Evolutionary conservation across 768 basidiomycete genomes (phyloP), one percentile per base, ranked within the genome.

Genomic region (Paxillus involutus): DNA sequence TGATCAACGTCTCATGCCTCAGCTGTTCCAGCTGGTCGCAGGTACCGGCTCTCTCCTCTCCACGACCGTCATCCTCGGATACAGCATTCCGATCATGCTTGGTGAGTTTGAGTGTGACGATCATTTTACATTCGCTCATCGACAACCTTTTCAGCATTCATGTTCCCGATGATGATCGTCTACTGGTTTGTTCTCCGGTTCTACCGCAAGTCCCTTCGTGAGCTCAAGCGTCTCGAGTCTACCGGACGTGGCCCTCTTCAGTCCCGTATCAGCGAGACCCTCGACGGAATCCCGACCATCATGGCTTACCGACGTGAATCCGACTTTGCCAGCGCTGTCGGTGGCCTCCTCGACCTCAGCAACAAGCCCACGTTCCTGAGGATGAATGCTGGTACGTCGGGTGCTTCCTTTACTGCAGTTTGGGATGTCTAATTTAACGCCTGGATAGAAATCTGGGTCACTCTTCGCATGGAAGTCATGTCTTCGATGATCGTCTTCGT

Each of bases 221-320:
- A 80, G 60, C 72, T 81, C 65, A 81, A 82, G 64, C 60, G 62
- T 41, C 44, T 65, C 59, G 79, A 81, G 58, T 74, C 76, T 41
- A 67, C 73, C 41, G 71, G 79, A 5, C 77, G 78, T 12, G 76
- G 75, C 7, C 71, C 75, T 3, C 75, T 83, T 17, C 81, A 82
- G 53, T 73, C 78, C 2, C 77, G 77, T 51, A 81, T 81, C 66
- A 74, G 72, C 41, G 81, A 82, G 64, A 77, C 75, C 2, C 70
- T 83, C 5, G 73, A 73, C 19, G 81, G 80, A 4, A 72, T 72
- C 24, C 65, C 68, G 3, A 79, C 78, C 11, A 76, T 81, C 42
- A 72, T 81, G 46, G 80, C 80, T 4, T 82, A 78, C 55, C 71
- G 73, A 50, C 68, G 67, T 17, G 63, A 62, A 47, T 8, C 53